Base-by-base conservation (phyloP, 1,284 basidiomycete genomes). In the Fistulinella cinereoalba region DNA sequence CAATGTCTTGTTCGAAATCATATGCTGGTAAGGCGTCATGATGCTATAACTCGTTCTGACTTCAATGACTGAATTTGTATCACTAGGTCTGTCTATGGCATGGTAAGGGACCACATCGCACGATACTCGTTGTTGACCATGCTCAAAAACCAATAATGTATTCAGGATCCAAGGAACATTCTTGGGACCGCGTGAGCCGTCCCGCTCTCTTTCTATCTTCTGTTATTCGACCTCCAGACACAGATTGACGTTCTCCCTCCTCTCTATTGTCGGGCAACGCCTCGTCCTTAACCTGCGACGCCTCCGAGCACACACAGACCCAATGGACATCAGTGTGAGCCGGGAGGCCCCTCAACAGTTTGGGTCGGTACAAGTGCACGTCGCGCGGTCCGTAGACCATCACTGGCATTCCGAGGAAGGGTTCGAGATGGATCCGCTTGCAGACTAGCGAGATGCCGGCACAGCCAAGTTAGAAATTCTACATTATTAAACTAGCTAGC, bases 271-370 rank as follows among this genome's bases (percentile, higher is more conserved):
- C 15, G 59, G 62, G 11, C 59, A 64, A n/a, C 62, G 57, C 7
- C 46, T 64, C 37, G 49, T 63, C 4, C 48, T 63, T 32, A 64
- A 61, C 39, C 58, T 61, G 4, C 53, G 60, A 10, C 9, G 16
- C 13, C 24, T 44, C 4, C 44, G 34, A 9, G 4, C n/a, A 8
- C 43, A 1, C 0, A 16, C 11, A 0, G 18, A 47, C 16, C 36
- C 52, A 27, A n/a, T n/a, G n/a, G n/a, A n/a, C n/a, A n/a, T 22
- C 49, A 37, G 11, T 18, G 29, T 19, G 39, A 56, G 8, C 0
- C 58, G 16, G 52, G 50, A 18, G 2, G 46, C 49, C n/a, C 36
- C 36, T n/a, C 22, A 52, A 46, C 58, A 62, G n/a, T 25, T 59
- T 10, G 56, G 44, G 1, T 49, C 41, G 15, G 21, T 50, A 23